These are phyloP conservation scores for Phytophthora sojae DNA, from an alignment of 352 stramenopile genomes.

Conservation along the genomic window DNA sequence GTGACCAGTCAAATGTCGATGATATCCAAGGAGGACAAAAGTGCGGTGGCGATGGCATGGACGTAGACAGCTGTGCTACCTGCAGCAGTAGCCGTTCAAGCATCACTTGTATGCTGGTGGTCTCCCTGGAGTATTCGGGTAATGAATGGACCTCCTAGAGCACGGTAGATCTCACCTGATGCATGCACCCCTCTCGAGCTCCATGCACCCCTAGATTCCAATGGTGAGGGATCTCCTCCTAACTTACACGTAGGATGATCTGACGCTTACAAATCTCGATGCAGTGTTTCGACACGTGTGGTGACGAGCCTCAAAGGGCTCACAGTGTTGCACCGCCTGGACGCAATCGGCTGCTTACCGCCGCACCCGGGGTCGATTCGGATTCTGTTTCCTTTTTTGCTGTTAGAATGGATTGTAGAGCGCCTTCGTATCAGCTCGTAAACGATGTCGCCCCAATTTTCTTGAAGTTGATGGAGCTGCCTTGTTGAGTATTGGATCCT, in stretches of 20 bases:
- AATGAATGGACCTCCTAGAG: no score
- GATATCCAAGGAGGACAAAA: neutral
- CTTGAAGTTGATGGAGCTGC: neutral
- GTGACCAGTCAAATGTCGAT: neutral
- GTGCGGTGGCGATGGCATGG: neutral
- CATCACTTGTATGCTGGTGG: no score
- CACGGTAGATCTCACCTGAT: no score
- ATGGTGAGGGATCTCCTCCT: neutral
- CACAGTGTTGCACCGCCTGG: neutral
- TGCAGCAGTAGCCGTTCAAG: no score
- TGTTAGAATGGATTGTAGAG: neutral
- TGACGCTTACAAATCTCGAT: neutral
- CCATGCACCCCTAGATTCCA: neutral
- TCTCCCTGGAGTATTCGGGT: no score
- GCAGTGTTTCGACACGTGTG: neutral
- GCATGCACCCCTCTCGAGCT: no score
- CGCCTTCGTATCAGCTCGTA: neutral
- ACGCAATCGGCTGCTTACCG: neutral
- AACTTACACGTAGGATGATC: neutral
- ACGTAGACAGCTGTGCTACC: no score
- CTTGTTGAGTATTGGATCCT: neutral
- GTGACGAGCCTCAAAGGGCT: neutral
- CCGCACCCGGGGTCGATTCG: neutral
- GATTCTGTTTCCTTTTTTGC: neutral
- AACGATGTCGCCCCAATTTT: neutral